Percentiles rank a stretch among this genome's conserved stretches.
phyloP scores from a whole-genome alignment of 2,329 filamentous ascomycete genomes.

The Gnomoniopsis sp. region DNA sequence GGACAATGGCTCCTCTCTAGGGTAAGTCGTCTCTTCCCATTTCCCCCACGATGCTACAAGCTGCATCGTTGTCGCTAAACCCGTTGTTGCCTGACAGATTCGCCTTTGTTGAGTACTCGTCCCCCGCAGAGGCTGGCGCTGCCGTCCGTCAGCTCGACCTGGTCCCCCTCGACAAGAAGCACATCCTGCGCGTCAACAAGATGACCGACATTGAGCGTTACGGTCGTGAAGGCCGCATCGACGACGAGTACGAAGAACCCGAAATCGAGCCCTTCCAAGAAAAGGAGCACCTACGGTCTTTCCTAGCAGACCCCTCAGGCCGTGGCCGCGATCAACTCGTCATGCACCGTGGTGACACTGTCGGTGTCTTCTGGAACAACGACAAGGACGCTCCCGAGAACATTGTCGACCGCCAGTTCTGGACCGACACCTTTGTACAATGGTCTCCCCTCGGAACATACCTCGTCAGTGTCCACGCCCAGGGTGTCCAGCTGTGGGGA shows the following conservation, averaged over 20 bases:
- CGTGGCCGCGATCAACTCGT: constrained; percentile 93
- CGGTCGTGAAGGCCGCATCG: constrained; percentile 86
- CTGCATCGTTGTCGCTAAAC: constrained; percentile 5
- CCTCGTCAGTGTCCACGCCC: constrained; percentile 89
- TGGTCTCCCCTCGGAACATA: constrained; percentile 96
- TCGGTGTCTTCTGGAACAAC: constrained; percentile 98
- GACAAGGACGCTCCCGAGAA: constrained; percentile 86
- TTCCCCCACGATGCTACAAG: constrained; percentile 13
- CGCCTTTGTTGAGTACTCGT: constrained; percentile 95
- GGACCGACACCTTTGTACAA: constrained; percentile 97
- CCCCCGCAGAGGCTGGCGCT: constrained; percentile 81
- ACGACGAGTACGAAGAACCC: constrained; percentile 84
- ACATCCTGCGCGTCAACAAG: constrained; percentile 95
- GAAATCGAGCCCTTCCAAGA: constrained; percentile 81
- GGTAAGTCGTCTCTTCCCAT: constrained; percentile 51
- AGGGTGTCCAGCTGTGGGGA: constrained; percentile 97
- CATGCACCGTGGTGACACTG: constrained; percentile 87
- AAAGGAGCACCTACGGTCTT: constrained; percentile 92
- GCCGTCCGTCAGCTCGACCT: constrained; percentile 86
- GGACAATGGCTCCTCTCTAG: constrained; percentile 80
- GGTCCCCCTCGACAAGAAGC: constrained; percentile 90
- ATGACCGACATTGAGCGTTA: constrained; percentile 96
- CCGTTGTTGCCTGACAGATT: constrained; percentile 55
- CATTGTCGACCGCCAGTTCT: constrained; percentile 88
- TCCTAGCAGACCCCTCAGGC: constrained; percentile 74